Conservation (phyloP, 2,329 filamentous ascomycete species). For the Botrytis deweyae region DNA sequence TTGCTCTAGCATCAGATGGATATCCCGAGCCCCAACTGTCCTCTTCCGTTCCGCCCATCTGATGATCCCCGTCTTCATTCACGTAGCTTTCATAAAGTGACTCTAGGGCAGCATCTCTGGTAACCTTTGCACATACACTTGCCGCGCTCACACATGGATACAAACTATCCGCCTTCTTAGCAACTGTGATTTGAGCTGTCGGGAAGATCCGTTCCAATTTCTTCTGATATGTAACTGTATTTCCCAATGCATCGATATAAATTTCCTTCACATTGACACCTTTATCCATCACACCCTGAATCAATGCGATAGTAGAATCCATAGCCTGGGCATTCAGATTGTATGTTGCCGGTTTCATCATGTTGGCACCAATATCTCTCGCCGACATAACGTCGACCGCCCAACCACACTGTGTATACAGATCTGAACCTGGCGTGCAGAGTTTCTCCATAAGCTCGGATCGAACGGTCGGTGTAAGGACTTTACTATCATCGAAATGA, state of each 20-base stretch:
- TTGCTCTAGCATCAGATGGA: conserved; percentile 80
- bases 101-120: conserved; percentile 84
- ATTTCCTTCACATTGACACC: conserved; percentile 86
- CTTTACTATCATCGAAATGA: conserved; percentile 94
- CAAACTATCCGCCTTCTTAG: conserved; percentile 88
- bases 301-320: conserved; percentile 84
- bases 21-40: conserved; percentile 88
- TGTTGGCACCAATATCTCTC: conserved; percentile 41
- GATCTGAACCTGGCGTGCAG: conserved; percentile 62
- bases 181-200: conserved; percentile 69
- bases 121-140: conserved; percentile 94
- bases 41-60: conserved; percentile 31
- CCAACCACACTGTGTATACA: conserved; percentile 73
- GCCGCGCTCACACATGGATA: conserved; percentile 93
- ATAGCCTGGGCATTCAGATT: conserved; percentile 96
- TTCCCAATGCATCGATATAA: conserved; percentile 93
- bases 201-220: conserved; percentile 84
- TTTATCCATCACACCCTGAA: conserved; percentile 70
- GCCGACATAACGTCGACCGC: conserved; percentile 79
- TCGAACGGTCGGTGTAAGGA: conserved; percentile 77
- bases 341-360: conserved; percentile 54
- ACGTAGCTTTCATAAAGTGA: conserved; percentile 57
- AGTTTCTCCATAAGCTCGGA: conserved; percentile 67
- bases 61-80: conserved; percentile 36
- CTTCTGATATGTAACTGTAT: conserved; percentile 77